These are phyloP conservation scores for Cytospora piceicola DNA, from an alignment of 2,329 filamentous ascomycete species.

Conservation along the genomic window DNA sequence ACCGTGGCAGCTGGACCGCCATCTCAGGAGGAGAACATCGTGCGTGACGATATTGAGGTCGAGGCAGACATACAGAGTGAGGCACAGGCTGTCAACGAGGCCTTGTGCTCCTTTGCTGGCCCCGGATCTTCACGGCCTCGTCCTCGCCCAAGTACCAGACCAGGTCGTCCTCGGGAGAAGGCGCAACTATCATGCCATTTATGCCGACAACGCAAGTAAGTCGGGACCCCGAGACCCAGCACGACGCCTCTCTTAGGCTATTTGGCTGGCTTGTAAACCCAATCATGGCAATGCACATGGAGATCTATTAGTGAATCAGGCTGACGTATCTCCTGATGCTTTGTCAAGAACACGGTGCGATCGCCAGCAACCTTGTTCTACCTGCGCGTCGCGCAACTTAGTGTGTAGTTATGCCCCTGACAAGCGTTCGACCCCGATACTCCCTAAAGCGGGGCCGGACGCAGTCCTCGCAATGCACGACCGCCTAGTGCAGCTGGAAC, in stretches of 20 bases:
- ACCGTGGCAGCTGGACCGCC: neutral
- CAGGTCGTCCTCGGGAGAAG: slow-evolving; percentile 33
- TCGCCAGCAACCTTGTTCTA: slow-evolving; percentile 34
- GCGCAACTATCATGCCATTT: slow-evolving; percentile 39
- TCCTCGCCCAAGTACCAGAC: neutral
- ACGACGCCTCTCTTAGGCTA: too few relatives aligned
- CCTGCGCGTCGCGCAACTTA: slow-evolving; percentile 31
- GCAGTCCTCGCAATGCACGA: slow-evolving; percentile 25
- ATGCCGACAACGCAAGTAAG: slow-evolving; percentile 40
- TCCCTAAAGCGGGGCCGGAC: neutral
- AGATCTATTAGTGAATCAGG: slow-evolving; percentile 3
- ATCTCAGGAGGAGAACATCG: neutral
- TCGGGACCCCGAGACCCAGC: neutral
- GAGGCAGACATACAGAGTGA: neutral
- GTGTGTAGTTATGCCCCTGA: slow-evolving; percentile 33
- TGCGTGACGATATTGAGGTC: neutral
- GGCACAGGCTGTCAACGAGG: neutral
- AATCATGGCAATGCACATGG: neutral
- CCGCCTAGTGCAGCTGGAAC: slow-evolving; percentile 39
- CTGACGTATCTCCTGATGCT: slow-evolving; percentile 13
- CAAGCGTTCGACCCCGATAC: neutral
- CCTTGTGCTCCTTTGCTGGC: neutral
- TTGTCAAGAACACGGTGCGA: slow-evolving; percentile 34
- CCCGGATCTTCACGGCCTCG: neutral
- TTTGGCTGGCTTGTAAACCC: too few relatives aligned